Percentiles rank a stretch among this genome's conserved stretches.
phyloP scores from a whole-genome alignment of 768 basidiomycete species.

The Hericium erinaceus region DNA sequence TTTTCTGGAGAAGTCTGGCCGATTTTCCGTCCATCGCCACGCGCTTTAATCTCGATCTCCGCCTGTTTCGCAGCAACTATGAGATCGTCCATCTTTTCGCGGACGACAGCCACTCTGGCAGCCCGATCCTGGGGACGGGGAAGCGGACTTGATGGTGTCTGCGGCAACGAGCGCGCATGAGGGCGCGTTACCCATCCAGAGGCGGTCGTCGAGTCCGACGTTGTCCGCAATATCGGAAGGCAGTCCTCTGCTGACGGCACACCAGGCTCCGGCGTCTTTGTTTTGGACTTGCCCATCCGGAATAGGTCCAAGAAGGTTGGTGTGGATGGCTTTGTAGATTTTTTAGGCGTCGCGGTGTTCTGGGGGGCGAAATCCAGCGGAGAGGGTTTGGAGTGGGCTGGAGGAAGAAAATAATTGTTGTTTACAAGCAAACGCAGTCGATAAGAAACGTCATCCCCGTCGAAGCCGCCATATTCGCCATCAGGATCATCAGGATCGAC shows the following conservation, averaged over 20 bases:
- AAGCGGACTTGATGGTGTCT: constrained; percentile 14
- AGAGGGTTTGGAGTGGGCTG: constrained; percentile 76
- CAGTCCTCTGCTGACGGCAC: constrained; percentile 27
- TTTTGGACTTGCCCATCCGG: constrained; percentile 60
- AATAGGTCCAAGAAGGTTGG: constrained; percentile 62
- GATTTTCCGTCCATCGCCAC: constrained; percentile 38
- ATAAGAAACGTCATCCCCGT: constrained; percentile 75
- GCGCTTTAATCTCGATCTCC: constrained; percentile 59
- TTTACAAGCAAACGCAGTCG: constrained; percentile 76
- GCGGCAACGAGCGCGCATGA: constrained; percentile 12
- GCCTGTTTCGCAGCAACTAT: constrained; percentile 64
- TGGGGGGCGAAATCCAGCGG: constrained; percentile 51
- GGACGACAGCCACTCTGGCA: constrained; percentile 64
- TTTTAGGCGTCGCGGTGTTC: constrained; percentile 31
- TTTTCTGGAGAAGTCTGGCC: constrained; percentile 13
- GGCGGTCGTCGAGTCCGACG: constrained; percentile 13
- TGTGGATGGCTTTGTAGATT: constrained; percentile 34
- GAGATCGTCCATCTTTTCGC: constrained; percentile 72
- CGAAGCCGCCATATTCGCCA: constrained; percentile 20
- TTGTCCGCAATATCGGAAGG: constrained; percentile 14
- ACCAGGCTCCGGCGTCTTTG: constrained; percentile 33
- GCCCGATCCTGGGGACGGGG: constrained; percentile 1
- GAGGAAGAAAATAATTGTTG: constrained; percentile 84
- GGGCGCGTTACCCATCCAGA: constrained; percentile 10
- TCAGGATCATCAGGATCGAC: constrained; percentile 17